These are phyloP conservation scores for Drechslerella dactyloides DNA, from an alignment of 2,329 filamentous ascomycete genomes.

Conservation along the genomic window DNA sequence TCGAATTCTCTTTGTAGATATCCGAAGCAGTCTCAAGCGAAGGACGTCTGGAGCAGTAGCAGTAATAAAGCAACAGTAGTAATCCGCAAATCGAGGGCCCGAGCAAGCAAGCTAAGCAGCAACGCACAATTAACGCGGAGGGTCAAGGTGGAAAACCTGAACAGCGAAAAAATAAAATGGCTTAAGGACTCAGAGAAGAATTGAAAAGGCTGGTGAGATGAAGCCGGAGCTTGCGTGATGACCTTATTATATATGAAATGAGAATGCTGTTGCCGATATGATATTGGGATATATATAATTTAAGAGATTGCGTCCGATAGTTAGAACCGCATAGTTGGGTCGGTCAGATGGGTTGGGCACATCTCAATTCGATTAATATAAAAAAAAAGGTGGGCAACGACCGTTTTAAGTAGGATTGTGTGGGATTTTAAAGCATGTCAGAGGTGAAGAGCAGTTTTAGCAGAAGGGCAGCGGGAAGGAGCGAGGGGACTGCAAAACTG, in stretches of 20 bases:
- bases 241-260: slow-evolving; percentile 14
- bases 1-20: slow-evolving; percentile 9
- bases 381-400: slow-evolving; percentile 50
- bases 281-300: slow-evolving; percentile 18
- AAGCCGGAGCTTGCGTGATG: slow-evolving; percentile 13
- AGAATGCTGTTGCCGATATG: neutral
- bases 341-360: slow-evolving; percentile 50
- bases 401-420: slow-evolving; percentile 51
- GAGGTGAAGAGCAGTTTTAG: slow-evolving; percentile 50
- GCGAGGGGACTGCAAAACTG: slow-evolving; percentile 50
- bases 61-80: neutral
- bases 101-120: slow-evolving; percentile 22
- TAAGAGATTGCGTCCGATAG: slow-evolving; percentile 32
- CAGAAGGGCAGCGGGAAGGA: slow-evolving; percentile 47
- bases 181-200: neutral
- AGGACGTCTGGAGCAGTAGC: slow-evolving; percentile 14
- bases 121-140: slow-evolving; percentile 17
- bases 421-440: slow-evolving; percentile 51
- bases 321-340: slow-evolving; percentile 46
- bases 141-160: neutral
- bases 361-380: slow-evolving; percentile 52
- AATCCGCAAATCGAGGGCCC: slow-evolving; percentile 27
- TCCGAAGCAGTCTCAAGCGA: slow-evolving; percentile 30
- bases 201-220: slow-evolving; percentile 5
- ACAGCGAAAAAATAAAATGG: neutral